Percentiles rank a stretch among this genome's conserved stretches.
These are phyloP conservation scores for Vanrija sp. DNA, from an alignment of 1,284 basidiomycete species.

Conservation along the genomic window DNA sequence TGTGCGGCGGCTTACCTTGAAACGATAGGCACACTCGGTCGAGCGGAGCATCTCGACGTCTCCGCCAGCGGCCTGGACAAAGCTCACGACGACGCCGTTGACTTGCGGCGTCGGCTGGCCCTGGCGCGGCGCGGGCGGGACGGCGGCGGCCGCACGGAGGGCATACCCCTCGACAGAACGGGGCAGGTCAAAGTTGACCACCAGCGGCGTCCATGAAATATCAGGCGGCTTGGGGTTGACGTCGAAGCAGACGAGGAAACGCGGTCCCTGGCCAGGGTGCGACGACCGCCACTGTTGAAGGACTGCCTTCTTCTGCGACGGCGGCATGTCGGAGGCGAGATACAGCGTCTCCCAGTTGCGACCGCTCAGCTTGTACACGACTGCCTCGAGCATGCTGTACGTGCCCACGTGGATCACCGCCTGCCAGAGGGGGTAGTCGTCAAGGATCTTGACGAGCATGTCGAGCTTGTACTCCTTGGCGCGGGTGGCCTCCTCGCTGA, in stretches of 20 bases:
- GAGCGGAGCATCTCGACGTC: slow-evolving; percentile 96
- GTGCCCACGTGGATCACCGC: slow-evolving; percentile 88
- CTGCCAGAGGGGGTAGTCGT: slow-evolving; percentile 66
- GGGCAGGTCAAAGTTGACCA: slow-evolving; percentile 92
- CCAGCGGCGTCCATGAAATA: slow-evolving; percentile 79
- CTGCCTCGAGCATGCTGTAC: slow-evolving; percentile 74
- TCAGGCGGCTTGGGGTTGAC: slow-evolving; percentile 84
- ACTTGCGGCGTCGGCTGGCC: slow-evolving; percentile 59
- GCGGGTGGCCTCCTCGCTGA: slow-evolving; percentile 72
- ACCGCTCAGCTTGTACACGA: slow-evolving; percentile 81
- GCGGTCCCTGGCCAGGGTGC: slow-evolving; percentile 36
- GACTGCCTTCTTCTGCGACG: slow-evolving; percentile 57
- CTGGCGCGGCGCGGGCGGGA: slow-evolving; percentile 25
- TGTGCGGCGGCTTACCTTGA: too few relatives aligned
- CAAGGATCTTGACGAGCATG: slow-evolving; percentile 85
- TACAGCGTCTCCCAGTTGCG: slow-evolving; percentile 80
- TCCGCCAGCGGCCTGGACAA: slow-evolving; percentile 92
- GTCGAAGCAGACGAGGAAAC: slow-evolving; percentile 83
- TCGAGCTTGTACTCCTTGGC: slow-evolving; percentile 97
- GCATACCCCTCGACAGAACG: slow-evolving; percentile 95
- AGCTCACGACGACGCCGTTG: slow-evolving; percentile 73
- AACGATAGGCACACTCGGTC: slow-evolving; percentile 97
- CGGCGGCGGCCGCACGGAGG: slow-evolving; percentile 54
- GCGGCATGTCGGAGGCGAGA: slow-evolving; percentile 67
- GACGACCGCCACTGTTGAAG: slow-evolving; percentile 56